These are phyloP conservation scores for Pilatotrama ljubarskyi DNA, from an alignment of 768 basidiomycete genomes.

Conservation along the genomic window DNA sequence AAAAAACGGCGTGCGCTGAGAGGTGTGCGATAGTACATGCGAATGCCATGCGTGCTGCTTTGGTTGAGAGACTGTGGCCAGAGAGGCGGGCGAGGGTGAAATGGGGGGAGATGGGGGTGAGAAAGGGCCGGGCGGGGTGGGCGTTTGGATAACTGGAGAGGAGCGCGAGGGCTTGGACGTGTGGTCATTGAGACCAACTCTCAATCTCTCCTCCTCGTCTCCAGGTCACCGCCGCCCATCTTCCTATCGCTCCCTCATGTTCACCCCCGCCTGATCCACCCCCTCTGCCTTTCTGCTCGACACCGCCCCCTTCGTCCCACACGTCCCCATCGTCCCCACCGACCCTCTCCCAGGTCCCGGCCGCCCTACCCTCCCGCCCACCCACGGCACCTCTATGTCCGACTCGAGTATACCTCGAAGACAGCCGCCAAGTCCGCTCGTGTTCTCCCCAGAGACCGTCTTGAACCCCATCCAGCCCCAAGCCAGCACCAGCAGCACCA, in stretches of 20 bases:
- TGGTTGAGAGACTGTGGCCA: not conserved
- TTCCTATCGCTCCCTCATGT: conserved; percentile 24
- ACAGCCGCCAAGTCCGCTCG: conserved; percentile 74
- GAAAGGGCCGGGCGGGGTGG: conserved; percentile 2
- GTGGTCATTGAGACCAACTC: conserved; percentile 22
- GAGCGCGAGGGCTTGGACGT: conserved; percentile 7
- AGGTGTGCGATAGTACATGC: not conserved
- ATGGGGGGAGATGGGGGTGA: conserved; percentile 4
- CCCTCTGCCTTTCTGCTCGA: conserved; percentile 16
- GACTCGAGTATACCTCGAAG: conserved; percentile 36
- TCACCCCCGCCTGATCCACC: conserved; percentile 17
- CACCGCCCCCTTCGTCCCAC: conserved; percentile 18
- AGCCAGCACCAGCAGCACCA: conserved; percentile 33
- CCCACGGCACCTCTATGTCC: conserved; percentile 33
- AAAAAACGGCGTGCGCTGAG: not conserved
- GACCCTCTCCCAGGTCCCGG: conserved; percentile 12
- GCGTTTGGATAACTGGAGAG: not conserved
- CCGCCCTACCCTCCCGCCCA: conserved; percentile 16
- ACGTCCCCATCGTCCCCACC: conserved; percentile 15
- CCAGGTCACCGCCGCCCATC: conserved; percentile 24
- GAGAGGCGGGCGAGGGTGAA: not conserved
- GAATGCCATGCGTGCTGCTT: not conserved
- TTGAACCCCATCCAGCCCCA: conserved; percentile 50
- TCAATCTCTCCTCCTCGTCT: conserved; percentile 22
- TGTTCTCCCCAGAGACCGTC: conserved; percentile 70